Conservation (phyloP, 176 grass and related monocot species). For the Carex kokanica region DNA sequence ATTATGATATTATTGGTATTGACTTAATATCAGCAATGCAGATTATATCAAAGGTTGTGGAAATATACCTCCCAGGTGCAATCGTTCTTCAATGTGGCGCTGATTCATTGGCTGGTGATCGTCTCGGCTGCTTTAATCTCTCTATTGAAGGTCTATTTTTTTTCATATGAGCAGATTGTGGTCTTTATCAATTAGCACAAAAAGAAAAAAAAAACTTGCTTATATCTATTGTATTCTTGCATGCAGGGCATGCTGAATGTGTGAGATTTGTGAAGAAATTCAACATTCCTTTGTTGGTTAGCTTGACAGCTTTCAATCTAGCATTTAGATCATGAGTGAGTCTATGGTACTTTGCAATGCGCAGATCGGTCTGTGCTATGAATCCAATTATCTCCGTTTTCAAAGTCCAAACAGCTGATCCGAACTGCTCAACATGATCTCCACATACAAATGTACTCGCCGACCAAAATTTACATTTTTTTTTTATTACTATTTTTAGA, state of each 20-base stretch:
- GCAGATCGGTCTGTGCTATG: too few species aligned
- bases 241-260: slow-evolving; percentile 90
- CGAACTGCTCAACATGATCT: too few species aligned
- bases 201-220: background rate
- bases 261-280: slow-evolving; percentile 99
- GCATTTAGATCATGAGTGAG: background rate
- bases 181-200: background rate
- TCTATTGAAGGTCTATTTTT: slow-evolving; percentile 79
- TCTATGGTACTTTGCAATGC: too few species aligned
- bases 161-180: slow-evolving; percentile 15
- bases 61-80: slow-evolving; percentile 84
- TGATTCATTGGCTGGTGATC: slow-evolving; percentile 96
- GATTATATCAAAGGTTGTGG: slow-evolving; percentile 95
- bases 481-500: too few species aligned
- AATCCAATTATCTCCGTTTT: too few species aligned
- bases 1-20: slow-evolving; percentile 21
- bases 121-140: slow-evolving; percentile 95
- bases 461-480: too few species aligned
- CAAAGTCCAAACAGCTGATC: too few species aligned
- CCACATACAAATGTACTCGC: too few species aligned
- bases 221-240: slow-evolving; percentile 24
- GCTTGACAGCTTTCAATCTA: slow-evolving; percentile 20
- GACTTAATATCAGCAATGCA: slow-evolving; percentile 33
- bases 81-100: slow-evolving; percentile 99
- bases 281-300: slow-evolving; percentile 93